These are phyloP conservation scores for Solanum stenotomum DNA, from an alignment of 257 asterid genomes.

Conservation along the genomic window DNA sequence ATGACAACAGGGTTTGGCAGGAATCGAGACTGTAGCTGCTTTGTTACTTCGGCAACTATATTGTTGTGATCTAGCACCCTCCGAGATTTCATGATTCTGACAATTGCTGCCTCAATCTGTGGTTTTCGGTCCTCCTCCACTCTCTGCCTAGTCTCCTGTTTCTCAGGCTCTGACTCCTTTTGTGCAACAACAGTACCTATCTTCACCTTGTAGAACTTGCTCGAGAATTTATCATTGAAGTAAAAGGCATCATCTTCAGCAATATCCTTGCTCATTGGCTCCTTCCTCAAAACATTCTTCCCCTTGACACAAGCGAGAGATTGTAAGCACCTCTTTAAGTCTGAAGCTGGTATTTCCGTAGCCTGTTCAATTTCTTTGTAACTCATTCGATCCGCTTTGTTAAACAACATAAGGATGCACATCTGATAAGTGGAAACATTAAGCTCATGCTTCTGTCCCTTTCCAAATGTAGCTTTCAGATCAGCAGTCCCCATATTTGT, in stretches of 20 bases:
- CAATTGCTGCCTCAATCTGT: conserved; percentile 29
- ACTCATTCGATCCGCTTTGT: conserved; percentile 11
- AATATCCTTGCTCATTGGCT: conserved; percentile 23
- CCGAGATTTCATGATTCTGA: conserved; percentile 25
- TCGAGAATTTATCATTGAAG: conserved; percentile 18
- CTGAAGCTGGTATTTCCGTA: conserved; percentile 17
- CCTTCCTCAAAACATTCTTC: conserved; percentile 22
- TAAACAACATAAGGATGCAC: conserved; percentile 27
- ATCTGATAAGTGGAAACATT: conserved; percentile 25
- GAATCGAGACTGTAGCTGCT: conserved; percentile 22
- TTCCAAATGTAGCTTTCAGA: conserved; percentile 20
- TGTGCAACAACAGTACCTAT: conserved; percentile 27
- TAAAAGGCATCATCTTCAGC: conserved; percentile 18
- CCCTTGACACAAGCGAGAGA: conserved; percentile 27
- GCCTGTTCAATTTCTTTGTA: conserved; percentile 24
- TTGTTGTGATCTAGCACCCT: conserved; percentile 25
- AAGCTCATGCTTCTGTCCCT: conserved; percentile 21
- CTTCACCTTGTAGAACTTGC: conserved; percentile 16
- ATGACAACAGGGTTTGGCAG: conserved; percentile 25
- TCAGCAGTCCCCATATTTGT: conserved; percentile 30
- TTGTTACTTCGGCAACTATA: conserved; percentile 20
- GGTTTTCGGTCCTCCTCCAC: conserved; percentile 31
- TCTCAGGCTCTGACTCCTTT: conserved; percentile 24
- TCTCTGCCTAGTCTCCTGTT: conserved; percentile 23
- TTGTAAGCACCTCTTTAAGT: conserved; percentile 25